A percentile compares a stretch with the other conserved stretches of the same genome.
These are phyloP conservation scores for Neocucurbitaria cava DNA, from an alignment of 2,329 filamentous ascomycete genomes.

Conservation along the genomic window DNA sequence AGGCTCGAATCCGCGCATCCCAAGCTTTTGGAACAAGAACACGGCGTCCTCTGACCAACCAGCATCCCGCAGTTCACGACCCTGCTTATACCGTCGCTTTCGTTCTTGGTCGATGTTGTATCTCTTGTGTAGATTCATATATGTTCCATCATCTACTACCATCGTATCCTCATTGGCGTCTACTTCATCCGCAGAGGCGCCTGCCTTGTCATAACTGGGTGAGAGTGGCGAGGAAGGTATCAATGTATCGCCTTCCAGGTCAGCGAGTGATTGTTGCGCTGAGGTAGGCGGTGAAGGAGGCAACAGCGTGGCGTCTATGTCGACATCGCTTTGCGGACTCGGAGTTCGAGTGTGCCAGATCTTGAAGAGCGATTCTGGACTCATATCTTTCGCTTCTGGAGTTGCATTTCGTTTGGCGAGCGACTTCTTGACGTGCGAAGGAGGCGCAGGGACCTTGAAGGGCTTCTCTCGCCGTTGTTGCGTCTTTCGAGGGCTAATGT, in stretches of 20 bases:
- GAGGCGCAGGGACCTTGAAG: conserved; percentile 44
- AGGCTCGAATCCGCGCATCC: conserved; percentile 64
- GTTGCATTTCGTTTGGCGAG: background rate
- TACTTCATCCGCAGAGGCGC: conserved; percentile 28
- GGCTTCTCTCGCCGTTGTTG: conserved; percentile 45
- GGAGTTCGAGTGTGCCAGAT: conserved; percentile 34
- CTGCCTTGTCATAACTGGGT: conserved; percentile 7
- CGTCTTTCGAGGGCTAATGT: conserved; percentile 52
- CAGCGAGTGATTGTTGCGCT: conserved; percentile 22
- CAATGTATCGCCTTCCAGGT: conserved; percentile 43
- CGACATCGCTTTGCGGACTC: conserved; percentile 21
- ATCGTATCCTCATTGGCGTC: conserved; percentile 48
- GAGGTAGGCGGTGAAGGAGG: conserved; percentile 44
- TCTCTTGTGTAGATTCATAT: conserved; percentile 31
- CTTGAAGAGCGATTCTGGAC: conserved; percentile 36
- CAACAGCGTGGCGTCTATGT: conserved; percentile 32
- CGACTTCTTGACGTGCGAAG: conserved; percentile 14
- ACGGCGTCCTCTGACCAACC: conserved; percentile 62
- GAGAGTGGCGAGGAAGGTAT: conserved; percentile 17
- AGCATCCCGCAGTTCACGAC: conserved; percentile 46
- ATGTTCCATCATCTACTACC: conserved; percentile 42
- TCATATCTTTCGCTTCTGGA: conserved; percentile 37
- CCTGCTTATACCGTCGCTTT: conserved; percentile 33
- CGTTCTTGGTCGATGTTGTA: conserved; percentile 34
- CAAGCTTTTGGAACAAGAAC: conserved; percentile 60